Evolutionary conservation across 805 yeast genomes (phyloP).

Genomic region (Cyberlindnera petersonii): DNA sequence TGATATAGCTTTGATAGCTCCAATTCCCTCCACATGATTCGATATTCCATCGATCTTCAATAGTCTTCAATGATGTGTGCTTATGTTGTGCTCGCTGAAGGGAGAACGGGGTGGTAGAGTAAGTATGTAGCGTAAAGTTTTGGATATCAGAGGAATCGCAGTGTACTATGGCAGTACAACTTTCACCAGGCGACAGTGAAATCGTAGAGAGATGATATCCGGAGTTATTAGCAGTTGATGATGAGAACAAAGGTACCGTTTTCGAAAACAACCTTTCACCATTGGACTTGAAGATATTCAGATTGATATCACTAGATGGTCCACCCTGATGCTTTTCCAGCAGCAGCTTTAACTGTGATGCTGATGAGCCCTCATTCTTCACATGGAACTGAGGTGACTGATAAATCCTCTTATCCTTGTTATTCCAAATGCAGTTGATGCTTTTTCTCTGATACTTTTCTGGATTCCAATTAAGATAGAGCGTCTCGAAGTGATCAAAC

Average conservation of each 20-base stretch:
- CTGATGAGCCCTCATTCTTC: conserved; percentile 27
- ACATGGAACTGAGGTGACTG: conserved; percentile 44
- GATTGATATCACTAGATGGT: conserved; percentile 19
- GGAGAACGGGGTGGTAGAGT: conserved; percentile 9
- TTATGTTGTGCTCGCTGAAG: conserved; percentile 33
- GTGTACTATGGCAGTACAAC: conserved; percentile 30
- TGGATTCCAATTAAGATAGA: conserved; percentile 70
- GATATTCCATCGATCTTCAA: conserved; percentile 43
- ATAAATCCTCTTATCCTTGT: conserved; percentile 14
- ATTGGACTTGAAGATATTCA: conserved; percentile 29
- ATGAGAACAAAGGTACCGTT: conserved; percentile 3
- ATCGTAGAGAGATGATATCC: conserved; percentile 37
- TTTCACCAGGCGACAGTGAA: conserved; percentile 23
- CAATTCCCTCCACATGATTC: conserved; percentile 52
- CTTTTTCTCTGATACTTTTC: conserved; percentile 22
- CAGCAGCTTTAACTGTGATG: conserved; percentile 41
- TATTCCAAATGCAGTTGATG: conserved; percentile 31
- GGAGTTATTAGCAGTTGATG: conserved; percentile 31
- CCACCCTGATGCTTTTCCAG: conserved; percentile 44
- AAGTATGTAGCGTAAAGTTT: conserved; percentile 23
- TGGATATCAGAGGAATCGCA: conserved; percentile 11
- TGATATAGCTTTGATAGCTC: conserved; percentile 40
- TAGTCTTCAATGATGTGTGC: conserved; percentile 20
- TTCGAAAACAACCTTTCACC: conserved; percentile 30
- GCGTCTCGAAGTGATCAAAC: conserved; percentile 38